These are phyloP conservation scores for Venturia nashicola DNA, from an alignment of 2,329 filamentous ascomycete species.

Conservation along the genomic window DNA sequence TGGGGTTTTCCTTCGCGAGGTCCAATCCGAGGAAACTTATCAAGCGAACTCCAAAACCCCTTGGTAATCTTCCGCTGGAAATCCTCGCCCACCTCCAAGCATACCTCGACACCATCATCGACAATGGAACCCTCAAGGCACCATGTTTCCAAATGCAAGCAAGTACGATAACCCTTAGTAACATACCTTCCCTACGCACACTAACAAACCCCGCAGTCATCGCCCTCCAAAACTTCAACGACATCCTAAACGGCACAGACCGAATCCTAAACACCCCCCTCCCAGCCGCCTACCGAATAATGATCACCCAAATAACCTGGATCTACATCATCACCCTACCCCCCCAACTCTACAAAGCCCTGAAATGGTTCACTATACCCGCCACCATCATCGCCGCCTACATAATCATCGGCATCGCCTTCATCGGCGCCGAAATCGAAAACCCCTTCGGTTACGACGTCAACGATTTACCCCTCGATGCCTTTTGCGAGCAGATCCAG, in stretches of 20 bases:
- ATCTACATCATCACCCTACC: constrained; percentile 70
- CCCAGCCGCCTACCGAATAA: constrained; percentile 71
- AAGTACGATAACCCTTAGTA: constrained; percentile 14
- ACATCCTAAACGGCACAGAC: constrained; percentile 60
- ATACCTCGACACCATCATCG: constrained; percentile 50
- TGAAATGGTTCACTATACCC: constrained; percentile 67
- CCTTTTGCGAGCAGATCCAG: constrained; percentile 63
- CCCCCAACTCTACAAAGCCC: constrained; percentile 57
- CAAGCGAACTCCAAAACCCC: constrained; percentile 58
- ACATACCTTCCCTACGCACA: no score
- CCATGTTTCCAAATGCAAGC: constrained; percentile 48
- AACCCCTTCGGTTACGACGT: constrained; percentile 77
- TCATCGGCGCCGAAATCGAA: constrained; percentile 72
- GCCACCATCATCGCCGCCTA: constrained; percentile 56
- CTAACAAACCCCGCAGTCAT: no score
- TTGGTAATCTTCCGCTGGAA: constrained; percentile 76
- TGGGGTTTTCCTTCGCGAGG: constrained; percentile 64
- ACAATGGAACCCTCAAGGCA: constrained; percentile 42
- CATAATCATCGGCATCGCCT: constrained; percentile 67
- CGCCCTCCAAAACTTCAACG: constrained; percentile 51
- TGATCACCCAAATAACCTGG: constrained; percentile 78
- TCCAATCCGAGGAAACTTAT: constrained; percentile 68
- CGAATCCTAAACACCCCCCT: constrained; percentile 73
- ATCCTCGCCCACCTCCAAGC: constrained; percentile 61
- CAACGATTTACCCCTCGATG: constrained; percentile 67